Conservation (phyloP, 2,329 filamentous ascomycete species). For the Ophiostoma australiae region DNA sequence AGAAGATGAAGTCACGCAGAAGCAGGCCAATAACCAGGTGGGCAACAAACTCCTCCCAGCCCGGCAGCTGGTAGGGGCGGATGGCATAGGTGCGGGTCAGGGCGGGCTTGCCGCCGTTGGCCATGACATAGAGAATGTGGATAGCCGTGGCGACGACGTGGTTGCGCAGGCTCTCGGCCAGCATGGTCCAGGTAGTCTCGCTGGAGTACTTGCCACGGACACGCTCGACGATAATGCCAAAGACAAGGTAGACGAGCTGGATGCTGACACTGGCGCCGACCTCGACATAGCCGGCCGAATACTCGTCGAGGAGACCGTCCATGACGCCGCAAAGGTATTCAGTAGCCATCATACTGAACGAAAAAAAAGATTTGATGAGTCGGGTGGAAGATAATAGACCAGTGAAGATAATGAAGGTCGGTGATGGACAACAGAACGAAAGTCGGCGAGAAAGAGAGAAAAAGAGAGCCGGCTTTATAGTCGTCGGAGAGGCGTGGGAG, state of each 20-base stretch:
- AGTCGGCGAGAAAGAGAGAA: not conserved
- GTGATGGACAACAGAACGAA: not conserved
- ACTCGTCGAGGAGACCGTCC: not conserved
- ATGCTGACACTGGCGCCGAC: conserved; percentile 12
- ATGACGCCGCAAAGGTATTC: not conserved
- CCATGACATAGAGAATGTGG: not conserved
- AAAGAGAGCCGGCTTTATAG: not conserved
- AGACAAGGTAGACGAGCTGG: conserved; percentile 14
- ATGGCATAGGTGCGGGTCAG: conserved; percentile 12
- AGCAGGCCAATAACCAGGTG: conserved; percentile 1
- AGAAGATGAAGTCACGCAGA: conserved; percentile 12
- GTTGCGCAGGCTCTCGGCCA: conserved; percentile 11
- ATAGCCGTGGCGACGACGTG: conserved; percentile 10
- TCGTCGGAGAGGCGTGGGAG: not conserved
- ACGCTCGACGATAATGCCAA: conserved; percentile 9
- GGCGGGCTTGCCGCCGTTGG: not conserved
- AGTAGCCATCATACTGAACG: not conserved
- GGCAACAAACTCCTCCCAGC: conserved; percentile 14
- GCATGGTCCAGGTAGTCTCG: conserved; percentile 11
- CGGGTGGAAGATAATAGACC: too few species aligned
- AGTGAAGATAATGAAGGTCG: not conserved
- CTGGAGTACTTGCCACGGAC: conserved; percentile 1
- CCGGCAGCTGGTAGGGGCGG: conserved; percentile 8
- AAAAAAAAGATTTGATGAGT: too few species aligned
- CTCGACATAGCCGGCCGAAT: conserved; percentile 12